Conservation (phyloP, 345 rosid genomes). For the Populus tremula region DNA sequence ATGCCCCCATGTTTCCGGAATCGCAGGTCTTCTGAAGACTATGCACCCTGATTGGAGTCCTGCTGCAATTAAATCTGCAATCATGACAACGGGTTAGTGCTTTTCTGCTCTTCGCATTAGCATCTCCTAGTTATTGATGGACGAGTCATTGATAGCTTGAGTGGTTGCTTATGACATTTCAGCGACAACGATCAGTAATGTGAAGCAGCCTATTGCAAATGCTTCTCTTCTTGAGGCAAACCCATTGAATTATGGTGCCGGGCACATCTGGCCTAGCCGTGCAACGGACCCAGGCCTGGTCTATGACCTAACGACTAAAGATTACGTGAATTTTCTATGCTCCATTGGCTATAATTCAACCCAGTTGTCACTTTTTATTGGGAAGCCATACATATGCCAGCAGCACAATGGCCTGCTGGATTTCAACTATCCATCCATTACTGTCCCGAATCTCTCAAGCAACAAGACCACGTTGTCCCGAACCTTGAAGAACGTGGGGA, state of each 20-base stretch:
- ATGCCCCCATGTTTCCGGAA: conserved; percentile 25
- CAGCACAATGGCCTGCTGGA: background rate
- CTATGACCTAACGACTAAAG: conserved; percentile 13
- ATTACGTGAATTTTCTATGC: conserved; percentile 23
- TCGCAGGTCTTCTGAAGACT: conserved; percentile 18
- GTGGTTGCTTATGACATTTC: too few relatives aligned
- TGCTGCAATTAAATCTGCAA: conserved; percentile 20
- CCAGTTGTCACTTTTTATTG: conserved; percentile 1
- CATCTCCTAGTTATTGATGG: background rate
- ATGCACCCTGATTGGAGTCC: conserved; percentile 28
- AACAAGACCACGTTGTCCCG: conserved; percentile 9
- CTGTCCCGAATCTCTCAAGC: conserved; percentile 8
- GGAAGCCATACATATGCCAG: conserved; percentile 7
- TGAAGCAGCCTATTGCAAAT: background rate
- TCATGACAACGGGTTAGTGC: conserved; percentile 22
- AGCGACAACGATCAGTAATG: too few relatives aligned
- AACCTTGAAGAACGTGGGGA: conserved; percentile 20
- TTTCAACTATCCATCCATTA: conserved; percentile 23
- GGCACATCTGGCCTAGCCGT: conserved; percentile 13
- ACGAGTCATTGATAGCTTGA: background rate
- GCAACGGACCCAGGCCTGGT: conserved; percentile 26
- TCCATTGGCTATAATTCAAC: conserved; percentile 13
- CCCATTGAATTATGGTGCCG: conserved; percentile 16
- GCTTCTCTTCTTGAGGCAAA: background rate
- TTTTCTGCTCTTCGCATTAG: too few relatives aligned